These are phyloP conservation scores for Hibiscus syriacus DNA, from an alignment of 345 rosid species.

Conservation along the genomic window DNA sequence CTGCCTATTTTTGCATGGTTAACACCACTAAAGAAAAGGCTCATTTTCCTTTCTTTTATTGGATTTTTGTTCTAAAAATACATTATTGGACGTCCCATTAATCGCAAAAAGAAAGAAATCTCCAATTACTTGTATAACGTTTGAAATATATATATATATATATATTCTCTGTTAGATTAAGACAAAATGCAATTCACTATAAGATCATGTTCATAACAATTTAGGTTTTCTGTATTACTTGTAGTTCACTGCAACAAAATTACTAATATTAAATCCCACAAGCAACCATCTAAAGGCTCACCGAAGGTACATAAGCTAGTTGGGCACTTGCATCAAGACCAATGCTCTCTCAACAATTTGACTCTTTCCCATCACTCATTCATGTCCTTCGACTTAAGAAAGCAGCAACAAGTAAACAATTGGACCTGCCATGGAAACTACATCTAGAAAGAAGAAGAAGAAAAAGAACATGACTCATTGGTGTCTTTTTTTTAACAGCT, in stretches of 20 bases:
- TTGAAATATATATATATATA: no score
- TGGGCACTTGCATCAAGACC: constrained; percentile 3
- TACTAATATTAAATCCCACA: constrained; percentile 12
- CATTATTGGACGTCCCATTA: constrained; percentile 9
- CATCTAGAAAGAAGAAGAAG: constrained; percentile 1
- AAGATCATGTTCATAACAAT: no score
- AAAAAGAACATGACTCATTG: constrained; percentile 21
- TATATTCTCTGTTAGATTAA: no score
- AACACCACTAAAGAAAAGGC: not conserved
- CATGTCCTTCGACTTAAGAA: not conserved
- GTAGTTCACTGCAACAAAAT: not conserved
- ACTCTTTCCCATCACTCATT: constrained; percentile 6
- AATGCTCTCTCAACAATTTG: not conserved
- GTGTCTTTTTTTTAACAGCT: no score
- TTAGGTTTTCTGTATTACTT: no score
- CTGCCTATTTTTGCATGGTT: not conserved
- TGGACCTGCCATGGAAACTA: constrained; percentile 13
- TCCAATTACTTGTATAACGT: constrained; percentile 1
- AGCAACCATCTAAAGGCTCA: constrained; percentile 16
- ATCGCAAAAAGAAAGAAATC: not conserved
- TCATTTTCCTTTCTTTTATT: not conserved
- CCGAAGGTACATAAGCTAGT: not conserved
- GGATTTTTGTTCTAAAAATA: not conserved
- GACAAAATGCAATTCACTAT: no score
- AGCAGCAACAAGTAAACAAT: not conserved